A percentile compares a stretch with the other conserved stretches of the same genome.
Conservation (phyloP, 768 basidiomycete genomes). For the Xanthoconium purpureum region DNA sequence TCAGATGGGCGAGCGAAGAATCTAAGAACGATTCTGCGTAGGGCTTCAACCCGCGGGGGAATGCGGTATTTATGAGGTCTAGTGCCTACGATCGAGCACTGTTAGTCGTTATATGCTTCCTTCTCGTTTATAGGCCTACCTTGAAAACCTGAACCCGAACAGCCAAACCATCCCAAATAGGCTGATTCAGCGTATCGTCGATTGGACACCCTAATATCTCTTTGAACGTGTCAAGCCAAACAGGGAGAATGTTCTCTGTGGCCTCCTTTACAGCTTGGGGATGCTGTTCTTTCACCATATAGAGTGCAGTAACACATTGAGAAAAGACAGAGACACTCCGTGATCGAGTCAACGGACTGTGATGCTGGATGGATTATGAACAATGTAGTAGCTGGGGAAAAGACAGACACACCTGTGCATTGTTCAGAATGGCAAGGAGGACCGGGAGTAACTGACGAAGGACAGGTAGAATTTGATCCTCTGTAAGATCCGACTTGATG, state of each 20-base stretch:
- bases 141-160: slow-evolving; percentile 84
- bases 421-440: slow-evolving; percentile 75
- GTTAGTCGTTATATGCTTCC: background rate
- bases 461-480: slow-evolving; percentile 92
- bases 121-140: slow-evolving; percentile 39
- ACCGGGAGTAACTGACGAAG: slow-evolving; percentile 87
- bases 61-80: slow-evolving; percentile 74
- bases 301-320: slow-evolving; percentile 84
- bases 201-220: slow-evolving; percentile 65
- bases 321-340: slow-evolving; percentile 85
- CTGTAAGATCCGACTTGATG: slow-evolving; percentile 86
- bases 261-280: slow-evolving; percentile 85
- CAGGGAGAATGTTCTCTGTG: slow-evolving; percentile 71
- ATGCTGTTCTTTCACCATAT: slow-evolving; percentile 93
- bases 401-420: slow-evolving; percentile 52
- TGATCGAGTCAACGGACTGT: slow-evolving; percentile 79
- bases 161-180: slow-evolving; percentile 78
- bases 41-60: slow-evolving; percentile 67
- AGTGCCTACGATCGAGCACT: slow-evolving; percentile 55
- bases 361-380: slow-evolving; percentile 40
- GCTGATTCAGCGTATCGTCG: slow-evolving; percentile 53
- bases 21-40: slow-evolving; percentile 61
- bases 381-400: background rate
- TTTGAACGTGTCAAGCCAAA: slow-evolving; percentile 91
- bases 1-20: slow-evolving; percentile 57